These are phyloP conservation scores for Chenopodium berlandieri DNA, from an alignment of 148 eudicot genomes.

Conservation along the genomic window DNA sequence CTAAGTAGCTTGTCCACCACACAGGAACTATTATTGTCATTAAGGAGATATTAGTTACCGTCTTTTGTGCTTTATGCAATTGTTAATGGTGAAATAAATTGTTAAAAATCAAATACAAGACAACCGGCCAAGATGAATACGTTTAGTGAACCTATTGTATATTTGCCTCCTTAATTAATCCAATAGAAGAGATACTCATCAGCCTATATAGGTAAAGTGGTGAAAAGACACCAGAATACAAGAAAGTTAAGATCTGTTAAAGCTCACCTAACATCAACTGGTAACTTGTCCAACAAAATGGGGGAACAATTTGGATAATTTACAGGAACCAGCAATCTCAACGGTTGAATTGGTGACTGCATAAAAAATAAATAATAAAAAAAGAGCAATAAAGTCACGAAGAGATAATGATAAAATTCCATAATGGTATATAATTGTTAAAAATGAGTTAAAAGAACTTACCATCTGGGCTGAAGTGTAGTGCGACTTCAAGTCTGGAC, in stretches of 20 bases:
- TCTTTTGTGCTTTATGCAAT: neutral
- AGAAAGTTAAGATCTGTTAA: neutral
- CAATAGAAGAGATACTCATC: neutral
- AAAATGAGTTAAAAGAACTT: constrained; percentile 23
- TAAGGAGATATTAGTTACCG: too few relatives aligned
- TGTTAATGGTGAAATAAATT: neutral
- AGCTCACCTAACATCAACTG: constrained; percentile 72
- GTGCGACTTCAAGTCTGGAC: constrained; percentile 75
- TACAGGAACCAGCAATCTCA: constrained; percentile 75
- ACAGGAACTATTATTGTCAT: neutral
- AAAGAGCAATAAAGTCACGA: constrained; percentile 7
- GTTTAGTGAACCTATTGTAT: neutral
- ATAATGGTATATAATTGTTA: neutral
- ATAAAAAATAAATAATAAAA: constrained; percentile 17
- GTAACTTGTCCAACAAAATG: constrained; percentile 83
- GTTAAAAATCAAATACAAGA: neutral
- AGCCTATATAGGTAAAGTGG: neutral
- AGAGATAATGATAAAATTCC: constrained; percentile 3
- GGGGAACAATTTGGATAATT: constrained; percentile 92
- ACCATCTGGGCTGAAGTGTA: constrained; percentile 91
- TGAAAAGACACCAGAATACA: neutral
- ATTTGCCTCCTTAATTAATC: neutral
- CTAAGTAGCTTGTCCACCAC: neutral
- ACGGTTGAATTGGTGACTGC: constrained; percentile 94
- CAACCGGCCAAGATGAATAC: neutral